Conservation (phyloP, 129 eudicot genomes). For the Dittrichia graveolens region DNA sequence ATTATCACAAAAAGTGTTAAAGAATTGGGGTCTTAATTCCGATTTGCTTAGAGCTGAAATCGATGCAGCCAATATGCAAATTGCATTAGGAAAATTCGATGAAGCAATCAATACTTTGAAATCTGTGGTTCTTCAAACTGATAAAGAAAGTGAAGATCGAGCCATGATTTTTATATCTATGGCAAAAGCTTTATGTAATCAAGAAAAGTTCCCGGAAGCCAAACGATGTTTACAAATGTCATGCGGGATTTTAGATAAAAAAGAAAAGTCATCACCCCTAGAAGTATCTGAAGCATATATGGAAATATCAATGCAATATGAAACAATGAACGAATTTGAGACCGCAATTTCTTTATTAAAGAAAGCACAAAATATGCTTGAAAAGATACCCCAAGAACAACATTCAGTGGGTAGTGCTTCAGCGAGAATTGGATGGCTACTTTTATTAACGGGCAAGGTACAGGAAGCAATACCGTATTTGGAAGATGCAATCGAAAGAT, state of each 20-base stretch:
- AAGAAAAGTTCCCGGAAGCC: constrained; percentile 68
- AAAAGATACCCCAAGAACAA: constrained; percentile 77
- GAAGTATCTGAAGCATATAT: constrained; percentile 73
- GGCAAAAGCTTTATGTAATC: constrained; percentile 81
- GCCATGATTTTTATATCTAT: constrained; percentile 77
- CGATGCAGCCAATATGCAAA: constrained; percentile 91
- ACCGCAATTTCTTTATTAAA: constrained; percentile 75
- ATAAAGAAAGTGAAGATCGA: constrained; percentile 74
- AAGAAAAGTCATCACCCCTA: constrained; percentile 48
- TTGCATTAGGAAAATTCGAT: constrained; percentile 78
- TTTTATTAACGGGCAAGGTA: constrained; percentile 73
- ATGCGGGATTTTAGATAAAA: constrained; percentile 58
- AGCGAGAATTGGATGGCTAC: constrained; percentile 92
- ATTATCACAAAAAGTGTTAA: constrained; percentile 70
- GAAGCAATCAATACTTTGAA: constrained; percentile 71
- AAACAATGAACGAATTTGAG: constrained; percentile 77
- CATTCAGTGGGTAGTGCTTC: constrained; percentile 81
- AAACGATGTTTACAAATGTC: constrained; percentile 80
- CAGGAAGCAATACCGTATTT: constrained; percentile 69
- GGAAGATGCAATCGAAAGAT: constrained; percentile 86
- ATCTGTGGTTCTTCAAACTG: constrained; percentile 69
- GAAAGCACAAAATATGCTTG: constrained; percentile 71
- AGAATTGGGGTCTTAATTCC: constrained; percentile 74
- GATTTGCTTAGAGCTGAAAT: constrained; percentile 87
- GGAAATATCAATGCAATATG: constrained; percentile 86